These are phyloP conservation scores for Mycena polygramma DNA, from an alignment of 768 basidiomycete genomes.

Conservation along the genomic window DNA sequence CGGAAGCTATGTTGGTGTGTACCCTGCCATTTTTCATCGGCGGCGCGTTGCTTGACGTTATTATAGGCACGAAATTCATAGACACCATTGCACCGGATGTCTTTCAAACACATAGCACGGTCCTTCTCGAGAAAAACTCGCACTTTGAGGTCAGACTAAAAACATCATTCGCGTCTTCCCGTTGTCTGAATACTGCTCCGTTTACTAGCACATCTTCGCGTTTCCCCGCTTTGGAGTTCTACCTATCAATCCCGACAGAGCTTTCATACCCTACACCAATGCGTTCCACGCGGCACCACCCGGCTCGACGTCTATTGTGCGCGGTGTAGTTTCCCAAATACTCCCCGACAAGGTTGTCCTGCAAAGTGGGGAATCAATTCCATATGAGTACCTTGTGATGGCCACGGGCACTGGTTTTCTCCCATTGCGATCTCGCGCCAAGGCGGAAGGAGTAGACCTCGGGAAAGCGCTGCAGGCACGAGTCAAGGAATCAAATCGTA, in stretches of 20 bases:
- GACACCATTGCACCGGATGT: slow-evolving; percentile 41
- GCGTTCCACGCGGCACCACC: slow-evolving; percentile 41
- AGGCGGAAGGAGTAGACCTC: slow-evolving; percentile 43
- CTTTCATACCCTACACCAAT: slow-evolving; percentile 50
- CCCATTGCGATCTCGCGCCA: slow-evolving; percentile 37
- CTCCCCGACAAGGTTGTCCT: slow-evolving; percentile 39
- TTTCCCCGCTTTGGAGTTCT: slow-evolving; percentile 49
- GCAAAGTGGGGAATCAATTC: slow-evolving; percentile 40
- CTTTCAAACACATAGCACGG: slow-evolving; percentile 41
- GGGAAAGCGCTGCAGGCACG: slow-evolving; percentile 45
- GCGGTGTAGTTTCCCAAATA: slow-evolving; percentile 37
- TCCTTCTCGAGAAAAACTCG: slow-evolving; percentile 51
- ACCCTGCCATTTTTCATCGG: neutral
- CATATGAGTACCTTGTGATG: slow-evolving; percentile 50
- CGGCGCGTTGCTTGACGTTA: neutral
- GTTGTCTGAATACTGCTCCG: neutral
- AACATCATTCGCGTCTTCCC: neutral
- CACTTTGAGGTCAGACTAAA: slow-evolving; percentile 43
- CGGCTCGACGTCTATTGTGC: slow-evolving; percentile 41
- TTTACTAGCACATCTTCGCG: slow-evolving; percentile 46
- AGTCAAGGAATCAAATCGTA: slow-evolving; percentile 50
- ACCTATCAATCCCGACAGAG: slow-evolving; percentile 42
- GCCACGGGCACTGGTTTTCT: slow-evolving; percentile 49
- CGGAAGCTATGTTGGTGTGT: slow-evolving; percentile 50
- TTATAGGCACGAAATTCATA: slow-evolving; percentile 39